Evolutionary conservation across 371 early-diverging fungal species (phyloP).

Genomic region (Phascolomyces articulosus): DNA sequence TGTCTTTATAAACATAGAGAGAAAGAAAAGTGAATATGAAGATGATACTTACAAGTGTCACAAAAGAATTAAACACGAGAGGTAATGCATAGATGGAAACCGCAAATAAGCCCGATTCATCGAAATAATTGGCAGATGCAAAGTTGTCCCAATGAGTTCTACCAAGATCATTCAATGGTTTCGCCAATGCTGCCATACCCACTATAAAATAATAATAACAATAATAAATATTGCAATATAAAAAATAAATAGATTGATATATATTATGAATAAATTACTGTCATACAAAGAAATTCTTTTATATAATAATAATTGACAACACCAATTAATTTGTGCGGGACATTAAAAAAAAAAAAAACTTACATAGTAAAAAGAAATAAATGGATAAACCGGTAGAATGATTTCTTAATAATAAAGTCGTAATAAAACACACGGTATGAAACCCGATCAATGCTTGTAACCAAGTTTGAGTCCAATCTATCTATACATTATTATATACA

Average conservation of each 20-base stretch:
- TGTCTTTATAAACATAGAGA: too few relatives aligned
- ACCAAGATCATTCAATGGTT: constrained; percentile 43
- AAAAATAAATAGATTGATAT: not conserved
- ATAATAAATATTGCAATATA: not conserved
- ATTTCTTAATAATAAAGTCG: constrained; percentile 25
- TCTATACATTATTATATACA: constrained; percentile 17
- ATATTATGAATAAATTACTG: too few relatives aligned
- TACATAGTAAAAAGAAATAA: constrained; percentile 40
- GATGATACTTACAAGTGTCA: constrained; percentile 50
- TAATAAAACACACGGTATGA: constrained; percentile 36
- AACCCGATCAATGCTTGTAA: constrained; percentile 34
- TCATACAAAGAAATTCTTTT: too few relatives aligned
- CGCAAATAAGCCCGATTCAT: constrained; percentile 46
- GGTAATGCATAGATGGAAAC: constrained; percentile 50
- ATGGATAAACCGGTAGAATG: constrained; percentile 27
- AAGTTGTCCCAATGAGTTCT: constrained; percentile 36
- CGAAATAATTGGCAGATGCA: constrained; percentile 49
- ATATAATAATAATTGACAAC: too few relatives aligned
- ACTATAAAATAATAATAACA: constrained; percentile 23
- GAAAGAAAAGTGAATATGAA: too few relatives aligned
- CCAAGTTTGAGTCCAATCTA: constrained; percentile 58
- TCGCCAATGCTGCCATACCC: constrained; percentile 37
- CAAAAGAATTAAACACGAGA: constrained; percentile 39
- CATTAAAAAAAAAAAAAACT: constrained; percentile 4
- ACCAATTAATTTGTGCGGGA: too few relatives aligned